Evolutionary conservation across 169 alveolate genomes (phyloP), one percentile per base, ranked within the genome.

Genomic region (Eimeria praecox): DNA sequence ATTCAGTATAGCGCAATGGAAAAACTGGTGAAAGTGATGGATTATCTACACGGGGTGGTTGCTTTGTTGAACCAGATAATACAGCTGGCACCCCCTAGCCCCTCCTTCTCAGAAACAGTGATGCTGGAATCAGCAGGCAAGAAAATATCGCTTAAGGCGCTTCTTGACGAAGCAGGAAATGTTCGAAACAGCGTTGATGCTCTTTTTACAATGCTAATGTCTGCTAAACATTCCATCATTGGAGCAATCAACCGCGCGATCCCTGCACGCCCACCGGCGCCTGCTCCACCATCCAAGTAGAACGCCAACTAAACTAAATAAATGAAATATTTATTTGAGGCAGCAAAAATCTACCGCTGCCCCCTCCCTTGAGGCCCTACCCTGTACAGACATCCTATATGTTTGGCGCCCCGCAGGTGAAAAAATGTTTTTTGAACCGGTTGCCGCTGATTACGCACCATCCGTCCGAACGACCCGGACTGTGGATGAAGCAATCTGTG

Each of bases 31-130:
- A 49, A 44, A 62, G 90, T 82, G 42, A 82, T 82, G 90, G 90
- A 82, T 22, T 12, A 27, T 9, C 30, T 82, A 27, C 52, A 82
- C n/a, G 90, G 73, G 62, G 90, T 82, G 6, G 90, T 82, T 49
- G 90, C 90, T 14, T 71, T 82, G 64, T 12, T 82, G n/a, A 82
- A 82, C 71, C 90, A 82, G 49, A 42, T 82, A n/a, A 44, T 82
- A 9, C 90, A 82, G 14, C 73, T 82, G 24, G n/a, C 90, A 8
- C 90, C 90, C 22, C 90, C 90, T 3, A 46, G 73, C 54, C 71
- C 66, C 4, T 62, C 66, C 44, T 82, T 82, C 44, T 33, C 90
- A 24, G 90, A 82, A 42, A 82, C 90, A 44, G 90, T 82, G n/a
- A 82, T 82, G 90, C 33, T 82, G 30, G 90, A 82, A 20, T 46